A percentile compares a stretch with the other conserved stretches of the same genome.
Conservation (phyloP, 768 basidiomycete genomes). For the Hygrophorus russula region DNA sequence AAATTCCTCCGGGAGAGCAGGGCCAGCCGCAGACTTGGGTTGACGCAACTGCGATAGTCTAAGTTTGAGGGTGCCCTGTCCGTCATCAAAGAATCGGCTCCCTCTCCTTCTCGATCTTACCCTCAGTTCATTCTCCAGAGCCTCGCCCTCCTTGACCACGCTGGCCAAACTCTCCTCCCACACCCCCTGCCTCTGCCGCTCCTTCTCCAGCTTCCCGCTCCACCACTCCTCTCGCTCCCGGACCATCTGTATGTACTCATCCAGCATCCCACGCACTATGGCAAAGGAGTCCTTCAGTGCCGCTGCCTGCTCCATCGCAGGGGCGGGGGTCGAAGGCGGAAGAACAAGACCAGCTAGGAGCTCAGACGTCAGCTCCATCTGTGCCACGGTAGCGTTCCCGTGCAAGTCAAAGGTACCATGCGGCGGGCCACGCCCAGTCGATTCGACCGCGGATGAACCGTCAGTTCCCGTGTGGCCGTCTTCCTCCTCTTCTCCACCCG, state of each 20-base stretch:
- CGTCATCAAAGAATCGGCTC: constrained; percentile 40
- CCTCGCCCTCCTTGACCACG: constrained; percentile 80
- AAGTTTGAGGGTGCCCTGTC: constrained; percentile 3
- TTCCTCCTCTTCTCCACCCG: constrained; percentile 11
- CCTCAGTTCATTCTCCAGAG: constrained; percentile 70
- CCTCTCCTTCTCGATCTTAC: constrained; percentile 46
- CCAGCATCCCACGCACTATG: constrained; percentile 46
- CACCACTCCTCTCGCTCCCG: constrained; percentile 79
- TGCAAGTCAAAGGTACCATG: constrained; percentile 56
- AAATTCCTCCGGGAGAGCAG: not conserved
- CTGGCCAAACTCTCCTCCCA: constrained; percentile 90
- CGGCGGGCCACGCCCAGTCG: constrained; percentile 34
- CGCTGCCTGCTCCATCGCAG: constrained; percentile 14
- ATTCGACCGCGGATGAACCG: constrained; percentile 32
- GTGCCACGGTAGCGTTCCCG: constrained; percentile 58
- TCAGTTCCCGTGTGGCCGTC: constrained; percentile 17
- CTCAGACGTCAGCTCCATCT: constrained; percentile 67
- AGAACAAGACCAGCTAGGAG: constrained; percentile 40
- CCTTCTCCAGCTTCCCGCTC: constrained; percentile 49
- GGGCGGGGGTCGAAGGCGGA: constrained; percentile 16
- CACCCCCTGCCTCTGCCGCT: constrained; percentile 49
- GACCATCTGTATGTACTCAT: constrained; percentile 59
- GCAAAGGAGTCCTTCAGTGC: constrained; percentile 52
- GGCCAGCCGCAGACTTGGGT: not conserved
- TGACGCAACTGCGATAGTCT: not conserved